Base-by-base conservation (phyloP, 805 yeast genomes). In the Yarrowia sp. region DNA sequence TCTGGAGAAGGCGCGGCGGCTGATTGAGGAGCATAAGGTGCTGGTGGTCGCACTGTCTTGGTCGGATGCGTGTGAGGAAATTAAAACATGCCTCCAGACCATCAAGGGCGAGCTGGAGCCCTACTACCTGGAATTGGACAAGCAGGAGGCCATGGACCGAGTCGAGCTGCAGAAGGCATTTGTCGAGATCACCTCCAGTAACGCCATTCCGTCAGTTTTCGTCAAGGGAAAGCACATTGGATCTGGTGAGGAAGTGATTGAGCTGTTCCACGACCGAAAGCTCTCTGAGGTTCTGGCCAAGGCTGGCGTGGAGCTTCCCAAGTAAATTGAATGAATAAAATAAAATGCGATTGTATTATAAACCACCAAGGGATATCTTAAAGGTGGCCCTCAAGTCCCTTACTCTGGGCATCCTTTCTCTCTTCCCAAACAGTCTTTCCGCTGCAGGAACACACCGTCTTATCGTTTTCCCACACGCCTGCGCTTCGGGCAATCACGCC, bases 401-500 rank as follows among this genome's bases (percentile, higher is more conserved):
- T 84, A 6, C 76, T 71, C 40, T 86, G 76, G 0, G 96, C 96
- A 74, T 92, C 97, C 61, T 81, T 77, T 68, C 98, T 83, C 77
- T 94, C 99, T 76, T 95, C 92, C 98, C 99, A 94, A 33, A 94
- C 86, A 0, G 97, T 91, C 82, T 92, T 92, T 17, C 99, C 99
- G 15, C 94, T 87, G 77, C 98, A 95, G 40, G 94, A 88, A 78
- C 99, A 94, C 2, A 94, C 96, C 69, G 87, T 87, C 78, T 94
- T 94, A 72, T 89, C 91, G 78, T 95, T 95, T 75, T 94, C 97
- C 98, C 98, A 95, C 33, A 87, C 90, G 15, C 99, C 99, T 0
- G 99, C 98, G 73, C 96, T 89, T 74, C 98, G 84, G 0, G 98
- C 98, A 75, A 95, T 86, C 30, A 94, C 97, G 38, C 99, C 98